phyloP scores from a whole-genome alignment of 352 stramenopile species.

The Phytopythium litorale region DNA sequence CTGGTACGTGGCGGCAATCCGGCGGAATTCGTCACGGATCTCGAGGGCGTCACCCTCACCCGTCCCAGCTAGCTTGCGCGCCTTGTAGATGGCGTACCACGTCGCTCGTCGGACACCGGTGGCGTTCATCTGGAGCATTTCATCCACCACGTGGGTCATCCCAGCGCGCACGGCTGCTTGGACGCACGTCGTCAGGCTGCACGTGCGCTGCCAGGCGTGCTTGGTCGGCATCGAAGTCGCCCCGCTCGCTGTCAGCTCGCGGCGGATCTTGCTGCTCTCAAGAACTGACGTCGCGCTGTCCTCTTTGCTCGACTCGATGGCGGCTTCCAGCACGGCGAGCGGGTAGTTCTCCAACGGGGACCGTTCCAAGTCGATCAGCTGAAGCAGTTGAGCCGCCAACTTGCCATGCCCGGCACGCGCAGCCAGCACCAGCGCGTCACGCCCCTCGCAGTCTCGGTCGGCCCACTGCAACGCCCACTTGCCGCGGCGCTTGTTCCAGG shows the following conservation, averaged over 20 bases:
- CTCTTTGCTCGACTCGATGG: conserved; percentile 5
- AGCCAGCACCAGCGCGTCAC: conserved; percentile 17
- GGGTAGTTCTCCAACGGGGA: conserved; percentile 8
- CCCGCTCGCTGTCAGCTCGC: background rate
- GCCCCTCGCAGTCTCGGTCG: conserved; percentile 19
- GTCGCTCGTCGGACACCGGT: background rate
- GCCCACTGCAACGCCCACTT: conserved; percentile 15
- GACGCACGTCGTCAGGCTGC: conserved; percentile 7
- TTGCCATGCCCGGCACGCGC: conserved; percentile 16
- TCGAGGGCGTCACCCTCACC: background rate
- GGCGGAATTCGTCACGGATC: background rate
- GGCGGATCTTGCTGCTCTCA: conserved; percentile 5
- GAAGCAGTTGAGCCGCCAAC: conserved; percentile 18
- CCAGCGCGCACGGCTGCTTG: conserved; percentile 1
- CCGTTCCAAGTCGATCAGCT: conserved; percentile 4
- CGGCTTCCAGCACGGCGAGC: conserved; percentile 5
- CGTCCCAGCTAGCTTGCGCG: background rate
- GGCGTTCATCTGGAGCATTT: conserved; percentile 8
- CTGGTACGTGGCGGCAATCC: background rate
- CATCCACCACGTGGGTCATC: conserved; percentile 3
- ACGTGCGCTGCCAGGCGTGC: conserved; percentile 3
- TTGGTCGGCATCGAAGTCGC: background rate
- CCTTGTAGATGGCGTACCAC: conserved; percentile 8
- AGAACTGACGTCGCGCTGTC: background rate
- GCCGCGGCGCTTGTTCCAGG: conserved; percentile 8